Base-by-base conservation (phyloP, 805 yeast species). In the Barnettozyma vustinii region DNA sequence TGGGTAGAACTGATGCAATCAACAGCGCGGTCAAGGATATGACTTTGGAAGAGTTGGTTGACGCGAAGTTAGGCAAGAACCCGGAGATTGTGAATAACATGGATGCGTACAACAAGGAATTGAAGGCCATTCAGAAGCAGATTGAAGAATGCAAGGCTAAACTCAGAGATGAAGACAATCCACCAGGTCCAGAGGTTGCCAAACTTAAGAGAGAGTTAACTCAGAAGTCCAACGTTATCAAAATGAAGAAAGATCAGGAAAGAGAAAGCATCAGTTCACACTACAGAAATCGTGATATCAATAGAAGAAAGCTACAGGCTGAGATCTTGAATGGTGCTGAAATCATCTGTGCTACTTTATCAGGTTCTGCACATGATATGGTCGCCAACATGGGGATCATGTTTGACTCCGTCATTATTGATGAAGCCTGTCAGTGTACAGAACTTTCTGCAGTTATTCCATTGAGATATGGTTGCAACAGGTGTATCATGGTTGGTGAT, bases 371-470 rank as follows among this genome's bases (percentile, higher is more conserved):
- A 0, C 96, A 90, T 69, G 94, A 87, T 53, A 80, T 89, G 51
- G 73, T 92, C 37, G 81, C 89, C 0, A 75, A 81, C 40, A 69
- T 92, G 61, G 81, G 89, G 9, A 76, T 89, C 59, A 77, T 79
- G 40, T 92, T 94, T 63, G 96, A 87, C 44, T 88, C 96, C 4
- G 97, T 94, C 2, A 83, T 92, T 45, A 84, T 92, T 52, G 99
- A 92, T 70, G 99, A 92, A 66, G 99, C 99, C 2, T 95, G 97
- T 56, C 99, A 92, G 66, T 86, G 96, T 79, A 91, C 94, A 37
- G 99, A 92, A 62, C 63, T 92, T 33, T 88, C 97, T 8, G 87
- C 96, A 0, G 77, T 94, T 23, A 92, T 92, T 58, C 99, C 99
- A 0, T 71, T 94, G 55, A 74, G 96, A 60, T 94, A 91, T 64